Percentiles rank a stretch among this genome's conserved stretches.
Evolutionary conservation across 23 red algal genomes (phyloP).

Genomic region (Chondrus crispus): DNA sequence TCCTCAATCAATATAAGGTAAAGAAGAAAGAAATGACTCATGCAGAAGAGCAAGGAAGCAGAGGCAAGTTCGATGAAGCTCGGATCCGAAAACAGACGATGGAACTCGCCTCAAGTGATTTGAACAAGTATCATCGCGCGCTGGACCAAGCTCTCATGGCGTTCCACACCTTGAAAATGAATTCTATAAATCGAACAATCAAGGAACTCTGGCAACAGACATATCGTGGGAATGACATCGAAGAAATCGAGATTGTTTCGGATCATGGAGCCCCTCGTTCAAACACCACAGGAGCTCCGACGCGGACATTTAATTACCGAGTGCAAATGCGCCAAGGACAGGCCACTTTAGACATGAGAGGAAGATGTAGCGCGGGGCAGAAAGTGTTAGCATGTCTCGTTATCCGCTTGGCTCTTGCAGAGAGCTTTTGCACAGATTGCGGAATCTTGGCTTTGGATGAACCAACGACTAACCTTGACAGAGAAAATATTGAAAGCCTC

Average conservation of each 20-base stretch:
- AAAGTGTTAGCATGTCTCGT: conserved; percentile 95
- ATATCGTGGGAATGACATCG: conserved; percentile 91
- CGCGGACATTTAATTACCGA: conserved; percentile 87
- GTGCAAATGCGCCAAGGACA: conserved; percentile 96
- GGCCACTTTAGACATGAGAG: conserved; percentile 92
- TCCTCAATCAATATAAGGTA: conserved; percentile 22
- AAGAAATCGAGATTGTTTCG: conserved; percentile 96
- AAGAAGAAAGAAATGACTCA: conserved; percentile 46
- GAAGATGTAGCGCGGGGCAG: conserved; percentile 97
- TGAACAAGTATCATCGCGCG: conserved; percentile 83
- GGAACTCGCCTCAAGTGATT: conserved; percentile 69
- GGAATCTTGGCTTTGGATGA: conserved; percentile 97
- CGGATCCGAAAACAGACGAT: conserved; percentile 65
- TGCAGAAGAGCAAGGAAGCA: conserved; percentile 41
- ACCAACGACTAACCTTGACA: conserved; percentile 97
- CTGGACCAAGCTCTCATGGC: conserved; percentile 93
- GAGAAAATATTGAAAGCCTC: conserved; percentile 83
- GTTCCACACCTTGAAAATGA: conserved; percentile 96
- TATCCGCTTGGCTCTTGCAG: conserved; percentile 91
- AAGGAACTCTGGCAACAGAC: conserved; percentile 95
- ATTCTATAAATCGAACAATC: conserved; percentile 85
- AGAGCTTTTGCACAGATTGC: conserved; percentile 90
- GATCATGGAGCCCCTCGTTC: conserved; percentile 46
- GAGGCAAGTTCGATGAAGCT: conserved; percentile 55
- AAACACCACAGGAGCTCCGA: background rate